Evolutionary conservation across 176 grass and related monocot species (phyloP), one percentile per base, ranked within the genome.

Genomic region (Rhynchospora tenuis): DNA sequence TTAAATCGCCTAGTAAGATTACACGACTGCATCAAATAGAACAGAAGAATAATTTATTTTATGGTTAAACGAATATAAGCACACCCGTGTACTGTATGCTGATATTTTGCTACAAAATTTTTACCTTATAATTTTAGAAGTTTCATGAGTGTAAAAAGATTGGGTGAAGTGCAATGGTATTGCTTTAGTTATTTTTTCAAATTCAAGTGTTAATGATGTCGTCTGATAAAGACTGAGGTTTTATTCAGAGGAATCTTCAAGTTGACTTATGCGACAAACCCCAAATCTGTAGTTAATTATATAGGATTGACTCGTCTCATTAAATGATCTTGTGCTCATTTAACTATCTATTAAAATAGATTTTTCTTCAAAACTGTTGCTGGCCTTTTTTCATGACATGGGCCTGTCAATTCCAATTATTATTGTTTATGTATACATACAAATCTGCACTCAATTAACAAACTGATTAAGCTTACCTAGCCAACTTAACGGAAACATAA

Each of bases 1-100:
- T 98, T 79, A 99, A 83, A 87, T 99, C 96, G 4, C 96, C 96
- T 6, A 99, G 88, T 86, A 95, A 83, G 81, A 99, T 75, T 27
- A 92, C 84, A n/a, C 89, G 84, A 83, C 96, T 99, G 92, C 93
- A 87, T 65, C 83, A 31, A 81, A 84, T 42, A 69, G 78, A 28
- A 72, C 45, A 85, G 46, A 88, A 73, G 11, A 26, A 77, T 1
- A 2, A 77, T 31, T 77, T 10, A 77, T 43, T 46, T 71, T 23
- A 22, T 1, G 19, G 42, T 45, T 31, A 77, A 56, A 56, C 50
- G 28, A 17, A 31, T 77, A 77, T 33, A 19, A 56, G 7, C 26
- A 19, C 15, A 55, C 14, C 7, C 20, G 22, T 61, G 7, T 8
- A 23, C 19, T 4, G 22, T 0, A 22, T 2, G 29, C 13, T 10